These are phyloP conservation scores for Mycena vulgaris DNA, from an alignment of 768 basidiomycete species.

Conservation along the genomic window DNA sequence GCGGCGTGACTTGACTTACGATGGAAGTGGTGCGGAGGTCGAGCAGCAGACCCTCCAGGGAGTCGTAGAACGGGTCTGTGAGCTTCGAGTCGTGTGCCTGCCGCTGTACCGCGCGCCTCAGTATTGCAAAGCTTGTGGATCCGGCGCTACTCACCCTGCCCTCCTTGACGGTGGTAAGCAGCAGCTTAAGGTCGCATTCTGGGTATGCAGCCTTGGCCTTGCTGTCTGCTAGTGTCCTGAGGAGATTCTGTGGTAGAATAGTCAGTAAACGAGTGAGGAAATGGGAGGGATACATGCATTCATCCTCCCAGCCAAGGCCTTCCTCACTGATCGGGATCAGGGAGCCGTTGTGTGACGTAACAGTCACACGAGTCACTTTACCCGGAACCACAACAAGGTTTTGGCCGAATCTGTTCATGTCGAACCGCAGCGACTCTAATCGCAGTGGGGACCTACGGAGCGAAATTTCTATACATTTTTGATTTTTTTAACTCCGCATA, in stretches of 20 bases:
- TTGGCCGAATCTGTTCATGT: too few relatives aligned
- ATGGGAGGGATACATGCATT: constrained; percentile 53
- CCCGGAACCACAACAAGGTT: too few relatives aligned
- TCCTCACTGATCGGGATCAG: constrained; percentile 34
- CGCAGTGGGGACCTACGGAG: too few relatives aligned
- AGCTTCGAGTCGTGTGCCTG: constrained; percentile 75
- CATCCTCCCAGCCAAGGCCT: constrained; percentile 54
- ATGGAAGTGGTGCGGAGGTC: constrained; percentile 88
- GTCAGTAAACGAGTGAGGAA: constrained; percentile 21
- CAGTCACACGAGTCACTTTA: constrained; percentile 18
- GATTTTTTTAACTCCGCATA: too few relatives aligned
- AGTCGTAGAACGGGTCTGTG: constrained; percentile 93
- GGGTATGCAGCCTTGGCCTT: constrained; percentile 73
- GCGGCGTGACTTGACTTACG: constrained; percentile 58
- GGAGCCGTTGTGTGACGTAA: not conserved
- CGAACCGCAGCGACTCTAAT: too few relatives aligned
- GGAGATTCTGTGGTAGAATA: constrained; percentile 76
- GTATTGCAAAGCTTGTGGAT: constrained; percentile 24
- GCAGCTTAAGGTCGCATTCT: constrained; percentile 83
- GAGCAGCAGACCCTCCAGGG: constrained; percentile 87
- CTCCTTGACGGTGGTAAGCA: constrained; percentile 90
- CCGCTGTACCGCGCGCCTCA: constrained; percentile 54
- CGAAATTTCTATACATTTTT: too few relatives aligned
- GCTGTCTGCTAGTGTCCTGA: constrained; percentile 88
- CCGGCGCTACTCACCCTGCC: constrained; percentile 76